A percentile compares a stretch with the other conserved stretches of the same genome.
These are phyloP conservation scores for Annona cherimola DNA, from an alignment of 164 flowering plant genomes.

Conservation along the genomic window DNA sequence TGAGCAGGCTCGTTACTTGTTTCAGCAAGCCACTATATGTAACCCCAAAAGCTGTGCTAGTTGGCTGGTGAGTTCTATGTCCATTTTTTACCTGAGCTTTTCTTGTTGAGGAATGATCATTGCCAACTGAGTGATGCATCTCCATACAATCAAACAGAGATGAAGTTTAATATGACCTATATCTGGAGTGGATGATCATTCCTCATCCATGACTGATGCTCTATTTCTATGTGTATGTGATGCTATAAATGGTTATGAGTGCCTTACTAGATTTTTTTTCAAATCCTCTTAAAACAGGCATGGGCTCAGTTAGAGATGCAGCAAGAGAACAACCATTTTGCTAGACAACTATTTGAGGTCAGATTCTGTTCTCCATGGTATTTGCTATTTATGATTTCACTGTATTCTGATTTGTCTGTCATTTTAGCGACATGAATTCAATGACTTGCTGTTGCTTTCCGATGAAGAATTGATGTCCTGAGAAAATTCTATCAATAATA, in stretches of 20 bases:
- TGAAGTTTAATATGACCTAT: not conserved
- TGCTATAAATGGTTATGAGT: not conserved
- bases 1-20: constrained; percentile 78
- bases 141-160: too few relatives aligned
- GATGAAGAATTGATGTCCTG: too few relatives aligned
- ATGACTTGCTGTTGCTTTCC: not conserved
- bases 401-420: too few relatives aligned
- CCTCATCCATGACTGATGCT: not conserved
- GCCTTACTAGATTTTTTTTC: not conserved
- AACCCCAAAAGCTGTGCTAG: constrained; percentile 96
- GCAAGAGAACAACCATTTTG: constrained; percentile 57
- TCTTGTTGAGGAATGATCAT: not conserved
- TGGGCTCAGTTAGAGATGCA: constrained; percentile 93
- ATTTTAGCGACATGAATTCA: not conserved
- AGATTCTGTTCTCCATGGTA: not conserved
- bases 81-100: not conserved
- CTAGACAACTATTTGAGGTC: constrained; percentile 76
- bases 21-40: constrained; percentile 82
- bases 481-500: too few relatives aligned
- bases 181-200: not conserved
- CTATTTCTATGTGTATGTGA: not conserved
- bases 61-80: constrained; percentile 78
- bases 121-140: not conserved
- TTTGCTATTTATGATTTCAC: not conserved
- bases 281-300: constrained; percentile 40